Evolutionary conservation across 495 filamentous ascomycete genomes (phyloP).

Genomic region (Tuber melanosporum): DNA sequence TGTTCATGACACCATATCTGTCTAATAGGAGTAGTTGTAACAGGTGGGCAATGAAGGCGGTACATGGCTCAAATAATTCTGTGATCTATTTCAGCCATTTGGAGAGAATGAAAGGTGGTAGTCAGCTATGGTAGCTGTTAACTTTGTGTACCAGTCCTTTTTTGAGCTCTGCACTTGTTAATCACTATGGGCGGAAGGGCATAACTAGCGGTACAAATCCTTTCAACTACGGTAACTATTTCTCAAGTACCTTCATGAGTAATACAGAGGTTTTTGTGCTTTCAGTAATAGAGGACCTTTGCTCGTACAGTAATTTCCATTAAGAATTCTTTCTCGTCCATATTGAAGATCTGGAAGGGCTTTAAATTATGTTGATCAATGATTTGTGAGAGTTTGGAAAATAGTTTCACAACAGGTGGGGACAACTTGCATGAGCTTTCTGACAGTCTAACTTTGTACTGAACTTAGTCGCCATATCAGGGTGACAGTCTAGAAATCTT

Average conservation of each 20-base stretch:
- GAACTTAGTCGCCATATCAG: conserved; percentile 6
- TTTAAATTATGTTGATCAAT: conserved; percentile 7
- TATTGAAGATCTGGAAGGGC: conserved; percentile 11
- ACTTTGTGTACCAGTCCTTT: conserved; percentile 5
- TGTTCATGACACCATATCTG: too few species aligned
- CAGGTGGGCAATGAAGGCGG: not conserved
- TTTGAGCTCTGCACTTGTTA: conserved; percentile 9
- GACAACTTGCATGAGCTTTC: conserved; percentile 3
- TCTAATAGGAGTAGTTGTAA: conserved; percentile 12
- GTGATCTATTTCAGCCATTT: conserved; percentile 18
- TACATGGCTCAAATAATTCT: conserved; percentile 10
- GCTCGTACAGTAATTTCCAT: not conserved
- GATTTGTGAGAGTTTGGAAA: not conserved
- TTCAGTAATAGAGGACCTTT: not conserved
- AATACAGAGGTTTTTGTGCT: not conserved
- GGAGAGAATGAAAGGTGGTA: not conserved
- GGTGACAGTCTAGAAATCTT: conserved; percentile 8
- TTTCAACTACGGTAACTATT: conserved; percentile 14
- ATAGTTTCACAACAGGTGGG: not conserved
- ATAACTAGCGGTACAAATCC: conserved; percentile 11
- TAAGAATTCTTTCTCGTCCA: conserved; percentile 14
- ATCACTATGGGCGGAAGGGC: conserved; percentile 9
- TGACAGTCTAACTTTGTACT: conserved; percentile 8
- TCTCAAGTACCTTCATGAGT: conserved; percentile 13
- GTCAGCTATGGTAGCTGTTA: conserved; percentile 2